A percentile compares a stretch with the other conserved stretches of the same genome.
Evolutionary conservation across 1,284 basidiomycete genomes (phyloP).

Genomic region (Trichosporon sp.): DNA sequence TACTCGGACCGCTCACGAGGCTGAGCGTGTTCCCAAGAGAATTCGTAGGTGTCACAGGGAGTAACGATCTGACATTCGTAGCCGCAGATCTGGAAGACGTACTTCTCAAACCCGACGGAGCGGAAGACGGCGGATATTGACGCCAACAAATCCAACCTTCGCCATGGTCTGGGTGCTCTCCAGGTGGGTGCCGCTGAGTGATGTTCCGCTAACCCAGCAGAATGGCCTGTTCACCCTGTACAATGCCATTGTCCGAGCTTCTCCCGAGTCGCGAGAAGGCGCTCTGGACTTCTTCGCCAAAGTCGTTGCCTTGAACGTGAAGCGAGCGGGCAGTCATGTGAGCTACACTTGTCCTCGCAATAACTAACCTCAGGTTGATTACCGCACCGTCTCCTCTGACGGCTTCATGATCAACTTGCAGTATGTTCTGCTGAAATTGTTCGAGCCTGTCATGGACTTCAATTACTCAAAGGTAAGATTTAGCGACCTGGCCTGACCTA

Average conservation of each 20-base stretch:
- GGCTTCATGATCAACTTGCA: constrained; percentile 93
- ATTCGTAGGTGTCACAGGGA: constrained; percentile 66
- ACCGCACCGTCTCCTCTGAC: constrained; percentile 82
- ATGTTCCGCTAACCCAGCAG: constrained; percentile 22
- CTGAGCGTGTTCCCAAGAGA: constrained; percentile 81
- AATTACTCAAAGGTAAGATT: constrained; percentile 75
- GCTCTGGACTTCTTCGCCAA: constrained; percentile 82
- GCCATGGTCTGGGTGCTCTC: constrained; percentile 75
- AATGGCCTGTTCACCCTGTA: constrained; percentile 77
- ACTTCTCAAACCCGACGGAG: constrained; percentile 82
- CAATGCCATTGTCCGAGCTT: constrained; percentile 82
- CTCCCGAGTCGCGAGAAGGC: constrained; percentile 75
- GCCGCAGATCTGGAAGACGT: constrained; percentile 74
- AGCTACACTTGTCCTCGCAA: neutral
- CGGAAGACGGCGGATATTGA: constrained; percentile 74
- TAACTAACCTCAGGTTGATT: constrained; percentile 66
- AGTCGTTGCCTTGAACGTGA: constrained; percentile 75
- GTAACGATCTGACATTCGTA: constrained; percentile 46
- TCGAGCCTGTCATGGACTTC: constrained; percentile 96
- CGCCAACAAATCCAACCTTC: constrained; percentile 77
- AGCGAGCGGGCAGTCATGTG: constrained; percentile 69
- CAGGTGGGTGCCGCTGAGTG: constrained; percentile 62
- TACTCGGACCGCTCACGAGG: constrained; percentile 79
- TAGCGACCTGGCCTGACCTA: neutral
- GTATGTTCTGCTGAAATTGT: constrained; percentile 77